Evolutionary conservation across 2,329 filamentous ascomycete genomes (phyloP).

Genomic region (Cladosporium sp.): DNA sequence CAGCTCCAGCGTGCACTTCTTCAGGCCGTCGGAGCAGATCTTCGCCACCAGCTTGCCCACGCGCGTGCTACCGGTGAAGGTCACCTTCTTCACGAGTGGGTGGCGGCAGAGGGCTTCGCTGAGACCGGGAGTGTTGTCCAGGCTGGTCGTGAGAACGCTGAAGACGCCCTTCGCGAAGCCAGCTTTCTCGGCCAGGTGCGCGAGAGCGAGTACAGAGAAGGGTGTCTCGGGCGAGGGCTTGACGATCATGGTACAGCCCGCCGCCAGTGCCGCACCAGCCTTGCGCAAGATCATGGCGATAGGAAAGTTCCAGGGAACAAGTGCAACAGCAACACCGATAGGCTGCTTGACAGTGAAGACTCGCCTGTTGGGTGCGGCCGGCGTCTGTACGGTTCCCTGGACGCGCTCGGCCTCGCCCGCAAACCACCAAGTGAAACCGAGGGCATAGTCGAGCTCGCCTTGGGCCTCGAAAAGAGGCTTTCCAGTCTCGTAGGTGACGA

Average conservation of each 20-base stretch:
- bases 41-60: conserved; percentile 58
- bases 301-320: conserved; percentile 64
- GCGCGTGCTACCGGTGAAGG: conserved; percentile 55
- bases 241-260: conserved; percentile 66
- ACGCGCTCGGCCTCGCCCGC: conserved; percentile 56
- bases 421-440: conserved; percentile 53
- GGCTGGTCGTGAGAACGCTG: conserved; percentile 54
- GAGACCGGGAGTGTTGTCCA: conserved; percentile 49
- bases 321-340: conserved; percentile 59
- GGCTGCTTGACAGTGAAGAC: conserved; percentile 70
- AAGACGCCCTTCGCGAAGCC: conserved; percentile 56
- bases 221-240: conserved; percentile 67
- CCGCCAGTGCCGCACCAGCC: conserved; percentile 60
- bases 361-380: conserved; percentile 56
- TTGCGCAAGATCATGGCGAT: conserved; percentile 58
- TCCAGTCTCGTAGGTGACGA: conserved; percentile 55
- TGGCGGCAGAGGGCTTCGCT: conserved; percentile 52
- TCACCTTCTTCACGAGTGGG: conserved; percentile 55
- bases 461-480: conserved; percentile 48
- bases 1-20: conserved; percentile 59
- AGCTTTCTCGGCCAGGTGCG: conserved; percentile 47
- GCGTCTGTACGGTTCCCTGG: conserved; percentile 55
- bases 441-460: conserved; percentile 49
- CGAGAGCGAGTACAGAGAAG: conserved; percentile 51
- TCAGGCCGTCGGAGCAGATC: conserved; percentile 54